Conservation (phyloP, 139 green algal genomes). For the Axilococcus clingmanii region DNA sequence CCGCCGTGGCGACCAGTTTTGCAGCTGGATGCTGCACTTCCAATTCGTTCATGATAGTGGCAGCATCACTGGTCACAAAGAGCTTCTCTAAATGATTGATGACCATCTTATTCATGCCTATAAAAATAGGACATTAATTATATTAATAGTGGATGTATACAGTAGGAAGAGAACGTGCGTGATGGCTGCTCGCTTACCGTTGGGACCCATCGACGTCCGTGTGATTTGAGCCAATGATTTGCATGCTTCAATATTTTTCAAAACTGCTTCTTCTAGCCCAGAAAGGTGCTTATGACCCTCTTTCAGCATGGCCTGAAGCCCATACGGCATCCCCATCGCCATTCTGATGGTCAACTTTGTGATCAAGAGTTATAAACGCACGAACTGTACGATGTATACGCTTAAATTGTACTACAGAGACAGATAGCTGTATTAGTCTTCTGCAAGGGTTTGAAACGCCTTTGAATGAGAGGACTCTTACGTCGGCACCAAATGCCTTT, state of each 20-base stretch:
- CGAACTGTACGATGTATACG: too few species aligned
- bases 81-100: constrained; percentile 99
- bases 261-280: constrained; percentile 92
- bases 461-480: too few species aligned
- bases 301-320: constrained; percentile 90
- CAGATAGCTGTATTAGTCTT: too few species aligned
- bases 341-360: background rate
- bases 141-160: background rate
- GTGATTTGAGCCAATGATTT: constrained; percentile 89
- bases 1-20: constrained; percentile 88
- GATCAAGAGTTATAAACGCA: too few species aligned
- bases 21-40: constrained; percentile 96
- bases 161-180: background rate
- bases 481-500: too few species aligned
- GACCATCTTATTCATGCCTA: constrained; percentile 99
- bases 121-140: background rate
- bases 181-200: constrained; percentile 50
- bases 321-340: constrained; percentile 66
- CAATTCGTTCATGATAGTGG: constrained; percentile 91
- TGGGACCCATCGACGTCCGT: constrained; percentile 86
- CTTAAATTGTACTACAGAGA: too few species aligned
- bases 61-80: constrained; percentile 94
- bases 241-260: constrained; percentile 97
- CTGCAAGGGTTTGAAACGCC: too few species aligned
- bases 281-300: constrained; percentile 93